phyloP scores from a whole-genome alignment of 345 rosid species.

The Linum usitatissimum region DNA sequence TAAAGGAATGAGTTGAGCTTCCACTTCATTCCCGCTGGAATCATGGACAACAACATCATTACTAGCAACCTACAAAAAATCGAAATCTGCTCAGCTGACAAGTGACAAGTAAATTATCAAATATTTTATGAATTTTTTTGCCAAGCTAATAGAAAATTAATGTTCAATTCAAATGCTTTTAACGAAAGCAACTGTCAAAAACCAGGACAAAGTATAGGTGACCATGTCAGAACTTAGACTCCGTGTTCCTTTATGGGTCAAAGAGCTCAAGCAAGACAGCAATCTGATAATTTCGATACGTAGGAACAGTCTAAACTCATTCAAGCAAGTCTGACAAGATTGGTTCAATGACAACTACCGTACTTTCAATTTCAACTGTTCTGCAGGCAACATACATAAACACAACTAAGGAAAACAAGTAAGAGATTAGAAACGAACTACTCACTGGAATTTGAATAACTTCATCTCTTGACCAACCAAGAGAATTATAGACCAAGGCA shows the following conservation, averaged over 20 bases:
- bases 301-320: neutral
- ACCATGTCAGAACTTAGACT: neutral
- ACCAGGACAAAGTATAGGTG: neutral
- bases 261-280: neutral
- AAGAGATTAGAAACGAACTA: neutral
- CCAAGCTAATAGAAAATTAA: neutral
- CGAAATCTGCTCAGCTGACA: neutral
- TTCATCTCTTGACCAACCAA: constrained; percentile 9
- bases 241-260: neutral
- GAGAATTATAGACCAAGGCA: constrained; percentile 4
- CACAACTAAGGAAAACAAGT: neutral
- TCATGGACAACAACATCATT: constrained; percentile 58
- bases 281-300: neutral
- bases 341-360: neutral
- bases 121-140: neutral
- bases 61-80: neutral
- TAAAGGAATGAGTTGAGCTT: constrained; percentile 70
- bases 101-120: neutral
- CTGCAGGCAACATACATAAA: too few relatives aligned
- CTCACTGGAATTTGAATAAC: constrained; percentile 1
- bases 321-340: too few relatives aligned
- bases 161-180: neutral
- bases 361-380: too few relatives aligned
- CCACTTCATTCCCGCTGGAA: constrained; percentile 70
- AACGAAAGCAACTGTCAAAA: neutral